Evolutionary conservation across 2,329 filamentous ascomycete species (phyloP).

Genomic region (Colletotrichum paranaense): DNA sequence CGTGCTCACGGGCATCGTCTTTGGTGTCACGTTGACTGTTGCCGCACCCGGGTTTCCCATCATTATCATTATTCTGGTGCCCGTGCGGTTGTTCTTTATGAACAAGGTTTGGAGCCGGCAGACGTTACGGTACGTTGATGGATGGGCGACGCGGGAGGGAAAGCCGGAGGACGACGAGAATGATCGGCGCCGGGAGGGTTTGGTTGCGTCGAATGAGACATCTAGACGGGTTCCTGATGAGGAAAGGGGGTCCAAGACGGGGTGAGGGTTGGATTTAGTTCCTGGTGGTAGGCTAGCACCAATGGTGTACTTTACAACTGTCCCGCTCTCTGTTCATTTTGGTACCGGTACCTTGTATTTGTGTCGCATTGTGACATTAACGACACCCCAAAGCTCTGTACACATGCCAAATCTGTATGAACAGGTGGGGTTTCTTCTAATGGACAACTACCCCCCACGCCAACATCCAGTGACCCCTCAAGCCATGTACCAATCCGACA

Average conservation of each 20-base stretch:
- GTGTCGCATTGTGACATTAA: not conserved
- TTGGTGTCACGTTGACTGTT: conserved; percentile 71
- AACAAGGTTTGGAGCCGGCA: conserved; percentile 69
- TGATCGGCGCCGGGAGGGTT: conserved; percentile 13
- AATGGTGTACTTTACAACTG: no score
- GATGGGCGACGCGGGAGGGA: conserved; percentile 62
- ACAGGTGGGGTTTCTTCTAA: not conserved
- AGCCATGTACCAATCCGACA: not conserved
- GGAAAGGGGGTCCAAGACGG: conserved; percentile 41
- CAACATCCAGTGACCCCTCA: not conserved
- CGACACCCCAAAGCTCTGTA: not conserved
- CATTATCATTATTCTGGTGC: conserved; percentile 72
- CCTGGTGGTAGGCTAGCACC: not conserved
- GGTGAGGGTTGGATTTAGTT: not conserved
- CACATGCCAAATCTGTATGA: not conserved
- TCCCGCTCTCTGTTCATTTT: not conserved
- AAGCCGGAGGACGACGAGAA: conserved; percentile 60
- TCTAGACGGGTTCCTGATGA: conserved; percentile 36
- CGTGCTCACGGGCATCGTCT: conserved; percentile 68
- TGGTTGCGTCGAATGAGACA: conserved; percentile 4
- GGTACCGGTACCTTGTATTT: not conserved
- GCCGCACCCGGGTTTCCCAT: conserved; percentile 72
- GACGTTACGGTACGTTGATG: conserved; percentile 60
- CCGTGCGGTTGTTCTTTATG: conserved; percentile 70
- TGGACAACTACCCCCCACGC: not conserved